Percentiles rank a stretch among this genome's conserved stretches.
phyloP scores from a whole-genome alignment of 371 early-diverging fungal species.

The Mortierella sp. region DNA sequence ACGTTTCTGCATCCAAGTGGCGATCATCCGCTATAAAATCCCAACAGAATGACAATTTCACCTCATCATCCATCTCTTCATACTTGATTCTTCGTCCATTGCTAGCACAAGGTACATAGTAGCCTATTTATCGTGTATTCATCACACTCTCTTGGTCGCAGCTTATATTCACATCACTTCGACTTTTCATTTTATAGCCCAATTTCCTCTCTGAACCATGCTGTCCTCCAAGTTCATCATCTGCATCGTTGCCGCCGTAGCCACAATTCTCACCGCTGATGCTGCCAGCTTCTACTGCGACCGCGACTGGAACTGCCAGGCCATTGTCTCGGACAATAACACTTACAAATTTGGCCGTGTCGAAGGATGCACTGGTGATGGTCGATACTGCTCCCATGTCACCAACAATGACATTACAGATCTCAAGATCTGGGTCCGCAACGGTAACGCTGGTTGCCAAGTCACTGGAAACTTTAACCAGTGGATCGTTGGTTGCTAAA shows the following conservation, averaged over 20 bases:
- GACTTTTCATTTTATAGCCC: no score
- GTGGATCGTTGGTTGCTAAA: conserved; percentile 4
- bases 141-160: no score
- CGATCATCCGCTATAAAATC: no score
- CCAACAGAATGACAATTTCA: no score
- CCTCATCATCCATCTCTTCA: no score
- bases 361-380: conserved; percentile 4
- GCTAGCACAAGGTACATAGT: no score
- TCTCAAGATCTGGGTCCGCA: conserved; percentile 5
- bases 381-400: conserved; percentile 3
- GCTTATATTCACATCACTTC: no score
- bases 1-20: no score
- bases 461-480: not conserved
- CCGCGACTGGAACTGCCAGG: not conserved
- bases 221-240: not conserved
- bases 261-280: not conserved
- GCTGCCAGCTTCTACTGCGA: not conserved
- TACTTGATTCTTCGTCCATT: no score
- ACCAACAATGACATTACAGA: conserved; percentile 1
- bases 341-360: not conserved
- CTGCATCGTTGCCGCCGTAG: not conserved
- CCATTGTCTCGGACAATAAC: not conserved
- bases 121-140: no score
- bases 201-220: no score
- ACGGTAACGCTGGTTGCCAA: not conserved